phyloP scores from a whole-genome alignment of 305 asterid species.

The Ruellia speciosa region DNA sequence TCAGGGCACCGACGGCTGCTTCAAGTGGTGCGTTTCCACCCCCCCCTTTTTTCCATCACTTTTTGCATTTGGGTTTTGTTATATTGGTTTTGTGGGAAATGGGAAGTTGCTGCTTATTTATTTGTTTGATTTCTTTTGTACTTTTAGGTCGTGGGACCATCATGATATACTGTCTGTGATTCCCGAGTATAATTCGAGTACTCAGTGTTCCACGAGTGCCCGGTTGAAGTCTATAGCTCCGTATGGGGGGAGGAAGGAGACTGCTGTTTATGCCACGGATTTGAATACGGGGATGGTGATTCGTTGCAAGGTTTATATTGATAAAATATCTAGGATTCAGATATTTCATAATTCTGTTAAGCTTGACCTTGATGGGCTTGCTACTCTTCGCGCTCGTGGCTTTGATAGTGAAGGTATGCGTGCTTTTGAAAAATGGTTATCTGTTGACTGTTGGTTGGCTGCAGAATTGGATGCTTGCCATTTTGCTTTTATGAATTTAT shows the following conservation, averaged over 20 bases:
- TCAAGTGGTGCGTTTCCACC: constrained; percentile 49
- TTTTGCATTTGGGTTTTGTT: not conserved
- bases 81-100: not conserved
- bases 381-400: constrained; percentile 75
- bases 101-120: not conserved
- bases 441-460: not conserved
- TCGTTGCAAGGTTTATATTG: constrained; percentile 85
- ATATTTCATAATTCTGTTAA: constrained; percentile 79
- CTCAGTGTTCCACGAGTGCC: constrained; percentile 76
- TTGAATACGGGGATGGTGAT: constrained; percentile 66
- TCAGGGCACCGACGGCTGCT: constrained; percentile 90
- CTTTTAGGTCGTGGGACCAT: constrained; percentile 89
- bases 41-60: not conserved
- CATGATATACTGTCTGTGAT: constrained; percentile 62
- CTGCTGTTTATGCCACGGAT: constrained; percentile 88
- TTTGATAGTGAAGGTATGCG: constrained; percentile 68
- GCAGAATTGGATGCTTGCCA: not conserved
- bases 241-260: constrained; percentile 75
- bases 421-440: too few species aligned
- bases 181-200: constrained; percentile 74
- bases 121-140: constrained; percentile 4
- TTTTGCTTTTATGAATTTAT: not conserved
- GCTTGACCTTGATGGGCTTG: constrained; percentile 90
- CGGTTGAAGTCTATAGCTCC: constrained; percentile 77
- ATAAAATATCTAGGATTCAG: constrained; percentile 63